Conservation (phyloP, 441 rosid species). For the Euphorbia corollata region DNA sequence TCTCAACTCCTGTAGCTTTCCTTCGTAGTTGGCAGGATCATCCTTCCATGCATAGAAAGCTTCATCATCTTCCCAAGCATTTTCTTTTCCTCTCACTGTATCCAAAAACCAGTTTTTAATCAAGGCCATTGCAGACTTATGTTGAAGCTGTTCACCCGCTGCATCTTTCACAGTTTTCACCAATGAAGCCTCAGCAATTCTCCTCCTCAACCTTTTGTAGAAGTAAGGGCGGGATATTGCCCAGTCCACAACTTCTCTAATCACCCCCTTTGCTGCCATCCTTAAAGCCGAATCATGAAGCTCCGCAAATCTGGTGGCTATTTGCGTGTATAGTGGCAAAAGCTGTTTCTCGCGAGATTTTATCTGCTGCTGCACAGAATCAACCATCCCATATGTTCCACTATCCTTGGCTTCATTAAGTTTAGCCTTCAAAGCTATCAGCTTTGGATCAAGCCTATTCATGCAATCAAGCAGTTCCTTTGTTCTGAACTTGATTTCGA, state of each 20-base stretch:
- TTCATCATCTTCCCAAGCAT: constrained; percentile 74
- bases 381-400: constrained; percentile 34
- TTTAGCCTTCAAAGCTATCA: constrained; percentile 54
- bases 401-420: constrained; percentile 62
- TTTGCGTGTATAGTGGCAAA: constrained; percentile 80
- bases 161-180: constrained; percentile 61
- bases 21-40: constrained; percentile 48
- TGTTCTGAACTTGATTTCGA: constrained; percentile 92
- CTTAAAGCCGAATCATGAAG: constrained; percentile 90
- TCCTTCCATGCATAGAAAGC: constrained; percentile 86
- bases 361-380: constrained; percentile 65
- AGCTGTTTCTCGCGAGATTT: constrained; percentile 80
- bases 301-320: constrained; percentile 92
- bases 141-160: constrained; percentile 57
- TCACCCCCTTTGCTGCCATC: constrained; percentile 97
- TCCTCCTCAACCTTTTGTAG: constrained; percentile 61
- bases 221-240: constrained; percentile 60
- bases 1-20: constrained; percentile 63
- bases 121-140: constrained; percentile 54
- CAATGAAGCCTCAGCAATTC: constrained; percentile 69
- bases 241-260: constrained; percentile 90
- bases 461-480: constrained; percentile 93
- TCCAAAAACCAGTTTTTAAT: constrained; percentile 75
- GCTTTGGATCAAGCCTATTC: constrained; percentile 84
- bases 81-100: constrained; percentile 43